A percentile compares a stretch with the other conserved stretches of the same genome.
Evolutionary conservation across 495 filamentous ascomycete species (phyloP).

Genomic region (Hypoxylon perforatum): DNA sequence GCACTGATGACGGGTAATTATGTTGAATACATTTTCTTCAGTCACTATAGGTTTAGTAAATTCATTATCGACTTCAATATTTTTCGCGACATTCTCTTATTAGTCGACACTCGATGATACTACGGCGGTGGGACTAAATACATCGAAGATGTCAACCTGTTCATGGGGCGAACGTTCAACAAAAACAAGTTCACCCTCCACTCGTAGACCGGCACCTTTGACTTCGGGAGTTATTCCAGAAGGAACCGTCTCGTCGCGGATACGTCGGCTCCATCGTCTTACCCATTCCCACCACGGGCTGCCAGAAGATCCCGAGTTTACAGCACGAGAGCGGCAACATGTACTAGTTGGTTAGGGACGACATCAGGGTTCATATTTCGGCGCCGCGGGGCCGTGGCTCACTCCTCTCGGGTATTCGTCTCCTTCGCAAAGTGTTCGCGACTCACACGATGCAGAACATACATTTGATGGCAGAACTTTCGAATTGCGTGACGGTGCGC

Average conservation of each 20-base stretch:
- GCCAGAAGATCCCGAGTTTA: constrained; percentile 29
- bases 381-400: constrained; percentile 24
- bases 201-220: background rate
- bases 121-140: background rate
- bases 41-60: constrained; percentile 1
- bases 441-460: constrained; percentile 7
- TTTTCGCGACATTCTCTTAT: constrained; percentile 10
- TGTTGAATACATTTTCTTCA: constrained; percentile 4
- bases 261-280: constrained; percentile 35
- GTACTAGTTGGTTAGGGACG: constrained; percentile 35
- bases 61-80: constrained; percentile 23
- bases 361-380: constrained; percentile 39
- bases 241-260: constrained; percentile 37
- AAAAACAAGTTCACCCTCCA: constrained; percentile 1
- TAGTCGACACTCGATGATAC: background rate
- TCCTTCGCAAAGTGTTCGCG: constrained; percentile 15
- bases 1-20: background rate
- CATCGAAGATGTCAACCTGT: constrained; percentile 28
- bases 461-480: constrained; percentile 5
- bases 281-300: constrained; percentile 22
- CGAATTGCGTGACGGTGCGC: background rate
- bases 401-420: constrained; percentile 22
- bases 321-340: constrained; percentile 35
- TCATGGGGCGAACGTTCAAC: constrained; percentile 28
- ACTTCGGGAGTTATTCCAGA: constrained; percentile 25